phyloP scores from a whole-genome alignment of 2,329 filamentous ascomycete genomes.

The Fusarium globosum region DNA sequence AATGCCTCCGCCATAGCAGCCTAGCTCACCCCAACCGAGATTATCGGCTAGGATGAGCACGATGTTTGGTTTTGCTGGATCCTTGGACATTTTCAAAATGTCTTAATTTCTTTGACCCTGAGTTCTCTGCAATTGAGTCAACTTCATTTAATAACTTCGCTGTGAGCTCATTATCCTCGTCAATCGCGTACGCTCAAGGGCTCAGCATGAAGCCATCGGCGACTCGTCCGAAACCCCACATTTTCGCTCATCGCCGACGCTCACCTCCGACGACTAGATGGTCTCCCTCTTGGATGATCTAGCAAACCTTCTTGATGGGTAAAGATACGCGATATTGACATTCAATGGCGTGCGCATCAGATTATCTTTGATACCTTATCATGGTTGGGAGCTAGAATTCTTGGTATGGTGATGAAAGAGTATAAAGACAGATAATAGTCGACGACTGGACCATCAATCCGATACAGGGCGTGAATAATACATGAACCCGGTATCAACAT shows the following conservation, averaged over 20 bases:
- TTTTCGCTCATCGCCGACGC: no score
- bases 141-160: background rate
- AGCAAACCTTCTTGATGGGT: no score
- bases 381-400: background rate
- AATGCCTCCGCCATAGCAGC: conserved; percentile 49
- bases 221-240: background rate
- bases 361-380: background rate
- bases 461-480: background rate
- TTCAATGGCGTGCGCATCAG: no score
- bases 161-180: background rate
- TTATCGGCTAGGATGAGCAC: conserved; percentile 52
- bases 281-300: no score
- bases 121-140: background rate
- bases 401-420: background rate
- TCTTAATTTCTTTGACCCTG: background rate
- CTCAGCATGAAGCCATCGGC: background rate
- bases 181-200: background rate
- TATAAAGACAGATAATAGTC: background rate
- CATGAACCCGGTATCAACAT: background rate
- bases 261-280: no score
- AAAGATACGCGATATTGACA: no score
- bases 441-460: no score
- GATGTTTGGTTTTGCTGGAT: conserved; percentile 44
- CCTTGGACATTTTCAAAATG: conserved; percentile 15
- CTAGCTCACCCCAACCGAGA: conserved; percentile 52